Percentiles rank a stretch among this genome's conserved stretches.
Conservation (phyloP, 1,284 basidiomycete species). For the Heterobasidion parviporum region DNA sequence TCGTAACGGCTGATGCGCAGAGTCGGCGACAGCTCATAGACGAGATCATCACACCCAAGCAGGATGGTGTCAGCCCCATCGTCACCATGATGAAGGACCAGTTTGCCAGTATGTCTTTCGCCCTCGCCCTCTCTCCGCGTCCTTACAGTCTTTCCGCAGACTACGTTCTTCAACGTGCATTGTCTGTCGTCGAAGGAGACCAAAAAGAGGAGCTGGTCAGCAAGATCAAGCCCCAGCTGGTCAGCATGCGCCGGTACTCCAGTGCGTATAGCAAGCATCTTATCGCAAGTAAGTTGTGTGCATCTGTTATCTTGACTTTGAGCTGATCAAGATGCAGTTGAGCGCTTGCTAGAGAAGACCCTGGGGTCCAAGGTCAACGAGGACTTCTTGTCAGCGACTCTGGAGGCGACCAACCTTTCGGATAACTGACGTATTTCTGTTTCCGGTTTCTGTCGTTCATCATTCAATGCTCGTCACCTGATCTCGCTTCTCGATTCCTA, state of each 20-base stretch:
- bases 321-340: constrained; percentile 35
- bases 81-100: constrained; percentile 87
- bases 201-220: constrained; percentile 60
- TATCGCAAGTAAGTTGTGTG: constrained; percentile 52
- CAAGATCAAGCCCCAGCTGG: constrained; percentile 59
- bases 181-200: constrained; percentile 61
- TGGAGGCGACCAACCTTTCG: not conserved
- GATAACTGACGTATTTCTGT: not conserved
- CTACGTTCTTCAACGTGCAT: constrained; percentile 75
- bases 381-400: not conserved
- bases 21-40: constrained; percentile 67
- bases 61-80: constrained; percentile 57
- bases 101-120: constrained; percentile 64
- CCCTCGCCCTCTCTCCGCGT: not conserved
- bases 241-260: constrained; percentile 62
- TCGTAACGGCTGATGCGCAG: constrained; percentile 57
- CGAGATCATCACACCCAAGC: constrained; percentile 68
- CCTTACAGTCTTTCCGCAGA: constrained; percentile 31
- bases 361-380: not conserved
- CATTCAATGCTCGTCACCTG: not conserved
- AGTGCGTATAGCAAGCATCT: constrained; percentile 75
- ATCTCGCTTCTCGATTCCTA: not conserved
- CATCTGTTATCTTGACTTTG: not conserved
- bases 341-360: constrained; percentile 50
- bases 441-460: not conserved